These are phyloP conservation scores for Yarrowia sp. DNA, from an alignment of 805 yeast genomes.

Conservation along the genomic window DNA sequence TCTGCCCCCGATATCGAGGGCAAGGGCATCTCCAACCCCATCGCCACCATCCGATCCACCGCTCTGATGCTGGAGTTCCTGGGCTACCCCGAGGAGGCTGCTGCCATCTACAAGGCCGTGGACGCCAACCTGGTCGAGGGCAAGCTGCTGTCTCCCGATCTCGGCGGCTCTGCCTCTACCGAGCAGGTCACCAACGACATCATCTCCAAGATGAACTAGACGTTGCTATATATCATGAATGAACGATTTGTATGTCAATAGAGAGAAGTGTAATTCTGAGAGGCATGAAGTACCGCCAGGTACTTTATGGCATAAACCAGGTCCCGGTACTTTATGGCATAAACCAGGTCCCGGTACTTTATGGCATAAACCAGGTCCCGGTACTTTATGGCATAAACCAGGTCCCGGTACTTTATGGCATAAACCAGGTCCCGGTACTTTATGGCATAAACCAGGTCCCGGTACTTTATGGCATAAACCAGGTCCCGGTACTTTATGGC, in stretches of 20 bases:
- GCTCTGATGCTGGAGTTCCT: conserved; percentile 96
- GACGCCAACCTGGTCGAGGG: conserved; percentile 87
- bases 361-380: too few species aligned
- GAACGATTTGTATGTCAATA: not conserved
- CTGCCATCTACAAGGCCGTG: conserved; percentile 88
- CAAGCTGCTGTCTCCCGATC: conserved; percentile 81
- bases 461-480: too few species aligned
- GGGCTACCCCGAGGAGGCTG: conserved; percentile 87
- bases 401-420: too few species aligned
- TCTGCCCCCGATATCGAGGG: conserved; percentile 99
- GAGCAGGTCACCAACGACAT: conserved; percentile 85
- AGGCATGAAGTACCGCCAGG: too few species aligned
- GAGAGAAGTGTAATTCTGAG: too few species aligned
- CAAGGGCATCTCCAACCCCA: conserved; percentile 83
- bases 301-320: too few species aligned
- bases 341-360: too few species aligned
- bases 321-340: too few species aligned
- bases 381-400: too few species aligned
- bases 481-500: too few species aligned
- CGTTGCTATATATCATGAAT: not conserved
- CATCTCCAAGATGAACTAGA: conserved; percentile 41
- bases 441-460: too few species aligned
- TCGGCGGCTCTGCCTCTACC: conserved; percentile 88
- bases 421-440: too few species aligned
- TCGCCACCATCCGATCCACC: conserved; percentile 96